These are phyloP conservation scores for Danielia reshetovae DNA, from an alignment of 805 yeast genomes.

Conservation along the genomic window DNA sequence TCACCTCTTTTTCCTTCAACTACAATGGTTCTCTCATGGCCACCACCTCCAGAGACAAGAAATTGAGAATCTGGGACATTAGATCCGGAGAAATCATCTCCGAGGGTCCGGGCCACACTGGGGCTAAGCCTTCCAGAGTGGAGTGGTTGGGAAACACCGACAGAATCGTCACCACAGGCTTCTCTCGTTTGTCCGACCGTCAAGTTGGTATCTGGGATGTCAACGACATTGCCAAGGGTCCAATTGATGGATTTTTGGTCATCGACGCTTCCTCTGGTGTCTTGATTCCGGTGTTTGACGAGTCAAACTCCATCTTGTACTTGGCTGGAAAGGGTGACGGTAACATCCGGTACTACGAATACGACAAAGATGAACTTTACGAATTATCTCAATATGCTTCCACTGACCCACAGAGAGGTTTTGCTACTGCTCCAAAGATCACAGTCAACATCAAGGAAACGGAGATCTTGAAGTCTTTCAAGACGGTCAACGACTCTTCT, in stretches of 20 bases:
- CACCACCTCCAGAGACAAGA: constrained; percentile 88
- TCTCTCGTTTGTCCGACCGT: constrained; percentile 87
- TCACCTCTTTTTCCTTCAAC: constrained; percentile 90
- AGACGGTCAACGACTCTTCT: constrained; percentile 78
- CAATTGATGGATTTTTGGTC: constrained; percentile 82
- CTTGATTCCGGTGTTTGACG: constrained; percentile 86
- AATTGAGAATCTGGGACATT: constrained; percentile 87
- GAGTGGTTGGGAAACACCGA: constrained; percentile 87
- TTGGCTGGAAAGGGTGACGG: constrained; percentile 99
- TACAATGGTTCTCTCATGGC: constrained; percentile 85
- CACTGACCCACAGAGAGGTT: constrained; percentile 92
- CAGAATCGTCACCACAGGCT: constrained; percentile 90
- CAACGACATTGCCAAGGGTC: constrained; percentile 67
- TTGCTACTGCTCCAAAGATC: constrained; percentile 84
- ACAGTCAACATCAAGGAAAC: constrained; percentile 75
- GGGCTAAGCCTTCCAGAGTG: constrained; percentile 87
- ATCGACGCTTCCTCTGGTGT: constrained; percentile 93
- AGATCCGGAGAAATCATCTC: constrained; percentile 67
- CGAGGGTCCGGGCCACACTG: constrained; percentile 88
- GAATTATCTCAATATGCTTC: constrained; percentile 88
- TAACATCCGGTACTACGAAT: constrained; percentile 91
- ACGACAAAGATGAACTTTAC: constrained; percentile 74
- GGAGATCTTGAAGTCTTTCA: constrained; percentile 78
- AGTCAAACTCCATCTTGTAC: constrained; percentile 71
- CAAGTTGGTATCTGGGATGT: constrained; percentile 95